Conservation (phyloP, 768 basidiomycete genomes). For the Thelephora ganbajun region DNA sequence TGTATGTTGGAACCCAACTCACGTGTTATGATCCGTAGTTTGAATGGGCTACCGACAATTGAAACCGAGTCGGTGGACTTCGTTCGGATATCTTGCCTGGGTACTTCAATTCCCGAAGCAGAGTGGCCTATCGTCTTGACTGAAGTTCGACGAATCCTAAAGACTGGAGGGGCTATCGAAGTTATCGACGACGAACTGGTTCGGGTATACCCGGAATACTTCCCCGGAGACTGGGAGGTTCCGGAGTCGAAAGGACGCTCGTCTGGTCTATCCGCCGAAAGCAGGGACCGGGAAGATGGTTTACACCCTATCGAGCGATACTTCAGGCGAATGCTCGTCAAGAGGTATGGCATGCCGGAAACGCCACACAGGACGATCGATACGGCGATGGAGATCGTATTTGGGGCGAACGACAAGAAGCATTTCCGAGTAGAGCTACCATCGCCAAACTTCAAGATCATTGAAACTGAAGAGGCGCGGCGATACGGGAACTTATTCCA, state of each 20-base stretch:
- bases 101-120: constrained; percentile 43
- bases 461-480: too few relatives aligned
- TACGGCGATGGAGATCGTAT: too few relatives aligned
- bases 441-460: too few relatives aligned
- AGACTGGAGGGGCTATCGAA: constrained; percentile 50
- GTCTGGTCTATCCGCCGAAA: too few relatives aligned
- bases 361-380: too few relatives aligned
- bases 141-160: constrained; percentile 52
- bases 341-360: too few relatives aligned
- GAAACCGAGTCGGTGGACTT: constrained; percentile 49
- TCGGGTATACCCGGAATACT: constrained; percentile 40
- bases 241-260: neutral
- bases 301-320: too few relatives aligned
- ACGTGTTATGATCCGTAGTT: constrained; percentile 28
- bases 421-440: too few relatives aligned
- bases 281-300: too few relatives aligned
- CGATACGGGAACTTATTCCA: too few relatives aligned
- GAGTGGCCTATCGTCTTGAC: constrained; percentile 45
- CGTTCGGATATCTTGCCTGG: constrained; percentile 59
- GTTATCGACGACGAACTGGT: constrained; percentile 59
- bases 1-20: constrained; percentile 2
- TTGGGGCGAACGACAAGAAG: too few relatives aligned
- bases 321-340: too few relatives aligned
- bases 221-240: constrained; percentile 9
- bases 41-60: constrained; percentile 42